Evolutionary conservation across 2,329 filamentous ascomycete species (phyloP).

Genomic region (Polytolypa hystricis): DNA sequence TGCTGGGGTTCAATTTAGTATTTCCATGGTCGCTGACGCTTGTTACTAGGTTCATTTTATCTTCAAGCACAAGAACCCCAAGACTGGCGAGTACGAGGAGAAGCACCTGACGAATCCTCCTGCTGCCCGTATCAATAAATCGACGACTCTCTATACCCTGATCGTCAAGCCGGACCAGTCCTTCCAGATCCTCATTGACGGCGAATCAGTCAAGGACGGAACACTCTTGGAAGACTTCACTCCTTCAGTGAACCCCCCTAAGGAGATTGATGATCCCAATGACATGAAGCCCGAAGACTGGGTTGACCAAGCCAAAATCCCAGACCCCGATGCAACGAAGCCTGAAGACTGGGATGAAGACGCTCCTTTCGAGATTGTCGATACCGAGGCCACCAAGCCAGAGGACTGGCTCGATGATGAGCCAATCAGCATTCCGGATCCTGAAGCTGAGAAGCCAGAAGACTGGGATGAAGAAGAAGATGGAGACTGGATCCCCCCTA

Average conservation of each 20-base stretch:
- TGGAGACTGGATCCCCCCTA: constrained; percentile 89
- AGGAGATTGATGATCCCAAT: constrained; percentile 90
- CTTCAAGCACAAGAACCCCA: constrained; percentile 99
- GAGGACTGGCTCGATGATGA: constrained; percentile 95
- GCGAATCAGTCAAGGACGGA: constrained; percentile 76
- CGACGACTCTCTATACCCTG: constrained; percentile 88
- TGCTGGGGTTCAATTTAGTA: constrained; percentile 6
- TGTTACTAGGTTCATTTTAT: constrained; percentile 65
- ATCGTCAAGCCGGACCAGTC: constrained; percentile 96
- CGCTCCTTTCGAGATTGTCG: constrained; percentile 88
- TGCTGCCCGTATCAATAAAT: constrained; percentile 79
- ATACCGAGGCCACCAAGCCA: constrained; percentile 81
- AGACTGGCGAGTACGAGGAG: constrained; percentile 99
- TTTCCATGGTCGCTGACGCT: constrained; percentile 15
- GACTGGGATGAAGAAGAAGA: constrained; percentile 99
- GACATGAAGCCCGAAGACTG: constrained; percentile 92
- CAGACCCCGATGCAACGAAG: constrained; percentile 89
- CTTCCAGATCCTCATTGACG: constrained; percentile 84
- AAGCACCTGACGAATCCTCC: constrained; percentile 87
- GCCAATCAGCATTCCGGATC: constrained; percentile 71
- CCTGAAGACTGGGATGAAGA: constrained; percentile 99
- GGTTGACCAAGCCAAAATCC: constrained; percentile 86
- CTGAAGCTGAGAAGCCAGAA: constrained; percentile 92
- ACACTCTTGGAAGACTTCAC: constrained; percentile 88
- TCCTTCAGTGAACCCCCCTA: constrained; percentile 82